These are phyloP conservation scores for Pisolithus orientalis DNA, from an alignment of 768 basidiomycete species.

Conservation along the genomic window DNA sequence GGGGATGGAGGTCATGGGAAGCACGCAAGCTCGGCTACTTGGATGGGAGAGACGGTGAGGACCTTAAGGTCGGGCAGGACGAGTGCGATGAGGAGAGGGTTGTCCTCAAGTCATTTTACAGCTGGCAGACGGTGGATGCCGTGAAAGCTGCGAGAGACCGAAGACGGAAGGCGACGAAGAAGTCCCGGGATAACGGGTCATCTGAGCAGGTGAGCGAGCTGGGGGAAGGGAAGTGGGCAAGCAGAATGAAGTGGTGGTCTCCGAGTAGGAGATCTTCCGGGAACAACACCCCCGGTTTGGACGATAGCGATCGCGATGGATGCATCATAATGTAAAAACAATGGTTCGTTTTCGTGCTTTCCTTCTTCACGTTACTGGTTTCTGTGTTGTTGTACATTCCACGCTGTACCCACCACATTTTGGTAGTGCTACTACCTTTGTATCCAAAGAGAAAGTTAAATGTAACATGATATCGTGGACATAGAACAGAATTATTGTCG, in stretches of 20 bases:
- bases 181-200: slow-evolving; percentile 34
- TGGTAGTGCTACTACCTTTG: slow-evolving; percentile 10
- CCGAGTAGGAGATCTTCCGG: slow-evolving; percentile 45
- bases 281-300: slow-evolving; percentile 42
- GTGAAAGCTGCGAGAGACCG: slow-evolving; percentile 64
- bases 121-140: slow-evolving; percentile 81
- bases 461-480: slow-evolving; percentile 3
- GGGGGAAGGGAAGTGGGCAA: slow-evolving; percentile 18
- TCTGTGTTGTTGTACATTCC: slow-evolving; percentile 10
- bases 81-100: slow-evolving; percentile 73
- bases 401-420: slow-evolving; percentile 6
- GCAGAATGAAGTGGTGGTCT: slow-evolving; percentile 28
- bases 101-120: slow-evolving; percentile 78
- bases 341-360: slow-evolving; percentile 24
- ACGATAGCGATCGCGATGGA: slow-evolving; percentile 46
- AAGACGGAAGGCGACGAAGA: slow-evolving; percentile 48
- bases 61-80: slow-evolving; percentile 65
- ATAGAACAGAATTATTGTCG: slow-evolving; percentile 1
- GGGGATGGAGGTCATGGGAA: slow-evolving; percentile 70
- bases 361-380: slow-evolving; percentile 10
- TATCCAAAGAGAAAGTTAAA: slow-evolving; percentile 10
- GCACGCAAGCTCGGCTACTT: slow-evolving; percentile 65
- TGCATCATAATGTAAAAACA: slow-evolving; percentile 62
- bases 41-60: slow-evolving; percentile 63
- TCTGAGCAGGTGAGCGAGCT: slow-evolving; percentile 26